Evolutionary conservation across 192 early-diverging fungal genomes (phyloP).

Genomic region (Entomortierella lignicola): DNA sequence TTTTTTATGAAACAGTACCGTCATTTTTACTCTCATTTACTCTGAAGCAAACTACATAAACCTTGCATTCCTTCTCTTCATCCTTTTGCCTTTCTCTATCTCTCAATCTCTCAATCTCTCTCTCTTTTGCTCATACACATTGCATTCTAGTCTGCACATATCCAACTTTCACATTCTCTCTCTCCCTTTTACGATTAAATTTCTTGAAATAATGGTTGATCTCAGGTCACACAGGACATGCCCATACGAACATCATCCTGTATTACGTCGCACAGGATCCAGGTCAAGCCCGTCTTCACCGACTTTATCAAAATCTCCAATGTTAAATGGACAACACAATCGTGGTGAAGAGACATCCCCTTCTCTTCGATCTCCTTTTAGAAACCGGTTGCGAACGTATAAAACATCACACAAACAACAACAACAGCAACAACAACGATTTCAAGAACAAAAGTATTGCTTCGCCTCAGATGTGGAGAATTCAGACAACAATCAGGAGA

Average conservation of each 20-base stretch:
- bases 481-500: constrained; percentile 7
- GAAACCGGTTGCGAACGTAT: constrained; percentile 2
- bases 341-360: not conserved
- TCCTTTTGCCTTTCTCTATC: not conserved
- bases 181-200: not conserved
- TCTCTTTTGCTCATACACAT: not conserved
- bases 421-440: not conserved
- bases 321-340: not conserved
- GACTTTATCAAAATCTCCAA: not conserved
- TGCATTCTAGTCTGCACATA: not conserved
- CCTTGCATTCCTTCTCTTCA: not conserved
- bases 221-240: constrained; percentile 43
- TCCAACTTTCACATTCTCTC: not conserved
- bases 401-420: constrained; percentile 5
- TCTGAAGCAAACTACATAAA: not conserved
- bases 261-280: constrained; percentile 27
- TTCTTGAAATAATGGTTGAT: constrained; percentile 29
- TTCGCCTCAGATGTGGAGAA: not conserved
- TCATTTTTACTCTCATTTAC: not conserved
- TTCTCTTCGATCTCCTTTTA: constrained; percentile 6
- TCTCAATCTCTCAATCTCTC: not conserved
- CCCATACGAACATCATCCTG: constrained; percentile 40
- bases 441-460: constrained; percentile 1
- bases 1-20: too few relatives aligned
- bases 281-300: not conserved